phyloP scores from a whole-genome alignment of 805 yeast species.

The Candida takata region DNA sequence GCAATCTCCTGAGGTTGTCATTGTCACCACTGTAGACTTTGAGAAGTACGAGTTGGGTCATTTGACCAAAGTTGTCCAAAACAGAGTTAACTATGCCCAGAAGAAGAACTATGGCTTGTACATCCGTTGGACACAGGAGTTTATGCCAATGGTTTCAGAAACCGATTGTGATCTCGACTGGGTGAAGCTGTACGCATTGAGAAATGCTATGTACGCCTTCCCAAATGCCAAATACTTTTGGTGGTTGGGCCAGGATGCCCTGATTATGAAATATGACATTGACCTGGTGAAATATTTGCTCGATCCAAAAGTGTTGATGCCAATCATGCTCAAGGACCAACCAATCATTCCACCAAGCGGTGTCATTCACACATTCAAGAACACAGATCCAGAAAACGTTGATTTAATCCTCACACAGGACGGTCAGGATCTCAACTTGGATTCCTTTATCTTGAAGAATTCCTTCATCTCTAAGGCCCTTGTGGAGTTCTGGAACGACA shows the following conservation, averaged over 20 bases:
- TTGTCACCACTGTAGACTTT: conserved; percentile 77
- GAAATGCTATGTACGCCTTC: conserved; percentile 91
- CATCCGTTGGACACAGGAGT: conserved; percentile 81
- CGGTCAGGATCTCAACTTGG: conserved; percentile 52
- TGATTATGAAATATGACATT: conserved; percentile 65
- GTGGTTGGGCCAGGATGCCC: conserved; percentile 74
- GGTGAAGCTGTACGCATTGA: conserved; percentile 55
- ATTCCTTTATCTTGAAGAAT: conserved; percentile 67
- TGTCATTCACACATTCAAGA: conserved; percentile 60
- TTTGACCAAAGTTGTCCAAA: conserved; percentile 67
- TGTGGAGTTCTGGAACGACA: conserved; percentile 76
- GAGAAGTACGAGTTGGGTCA: conserved; percentile 54
- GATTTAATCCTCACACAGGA: conserved; percentile 67
- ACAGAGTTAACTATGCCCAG: conserved; percentile 84
- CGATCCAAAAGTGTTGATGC: conserved; percentile 51
- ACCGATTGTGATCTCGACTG: conserved; percentile 44
- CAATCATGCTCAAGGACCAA: conserved; percentile 58
- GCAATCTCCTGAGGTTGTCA: conserved; percentile 54
- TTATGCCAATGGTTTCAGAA: conserved; percentile 46
- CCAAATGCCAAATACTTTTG: conserved; percentile 89
- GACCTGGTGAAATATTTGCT: conserved; percentile 56
- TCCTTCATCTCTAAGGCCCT: conserved; percentile 58
- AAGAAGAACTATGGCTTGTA: conserved; percentile 76
- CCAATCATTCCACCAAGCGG: conserved; percentile 70
- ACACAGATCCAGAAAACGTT: conserved; percentile 46